These are phyloP conservation scores for Annulohypoxylon truncatum DNA, from an alignment of 2,329 filamentous ascomycete genomes.

Conservation along the genomic window DNA sequence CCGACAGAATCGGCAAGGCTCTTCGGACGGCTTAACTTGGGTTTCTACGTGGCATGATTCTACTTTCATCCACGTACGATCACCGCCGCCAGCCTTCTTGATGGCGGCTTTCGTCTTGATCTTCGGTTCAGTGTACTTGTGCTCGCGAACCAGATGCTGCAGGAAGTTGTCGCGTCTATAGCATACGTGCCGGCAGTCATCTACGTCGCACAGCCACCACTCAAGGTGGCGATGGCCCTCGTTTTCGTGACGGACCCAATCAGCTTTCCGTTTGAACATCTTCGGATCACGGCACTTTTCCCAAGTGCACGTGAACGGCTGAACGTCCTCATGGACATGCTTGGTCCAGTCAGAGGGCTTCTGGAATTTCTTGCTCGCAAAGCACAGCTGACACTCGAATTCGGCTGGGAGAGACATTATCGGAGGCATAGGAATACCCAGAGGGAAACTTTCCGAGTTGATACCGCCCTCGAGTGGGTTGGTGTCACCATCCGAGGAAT, in stretches of 20 bases:
- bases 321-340: conserved; percentile 92
- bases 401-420: conserved; percentile 81
- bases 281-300: conserved; percentile 84
- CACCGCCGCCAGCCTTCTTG: conserved; percentile 67
- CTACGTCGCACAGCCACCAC: conserved; percentile 87
- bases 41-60: conserved; percentile 82
- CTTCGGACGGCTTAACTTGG: conserved; percentile 71
- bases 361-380: conserved; percentile 83
- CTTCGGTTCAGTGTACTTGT: conserved; percentile 86
- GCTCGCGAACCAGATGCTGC: conserved; percentile 90
- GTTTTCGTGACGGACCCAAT: conserved; percentile 95
- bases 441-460: conserved; percentile 79
- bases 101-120: conserved; percentile 77
- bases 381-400: conserved; percentile 91
- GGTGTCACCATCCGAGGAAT: conserved; percentile 73
- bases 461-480: conserved; percentile 76
- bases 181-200: conserved; percentile 84
- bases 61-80: conserved; percentile 80
- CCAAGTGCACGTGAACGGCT: conserved; percentile 94
- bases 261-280: conserved; percentile 94
- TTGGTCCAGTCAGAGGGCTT: conserved; percentile 98
- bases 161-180: conserved; percentile 93
- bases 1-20: conserved; percentile 89
- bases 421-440: conserved; percentile 84
- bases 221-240: conserved; percentile 90